Evolutionary conservation across 208 protist genomes (phyloP), one percentile per base, ranked within the genome.

Genomic region (Crithidia sp.): DNA sequence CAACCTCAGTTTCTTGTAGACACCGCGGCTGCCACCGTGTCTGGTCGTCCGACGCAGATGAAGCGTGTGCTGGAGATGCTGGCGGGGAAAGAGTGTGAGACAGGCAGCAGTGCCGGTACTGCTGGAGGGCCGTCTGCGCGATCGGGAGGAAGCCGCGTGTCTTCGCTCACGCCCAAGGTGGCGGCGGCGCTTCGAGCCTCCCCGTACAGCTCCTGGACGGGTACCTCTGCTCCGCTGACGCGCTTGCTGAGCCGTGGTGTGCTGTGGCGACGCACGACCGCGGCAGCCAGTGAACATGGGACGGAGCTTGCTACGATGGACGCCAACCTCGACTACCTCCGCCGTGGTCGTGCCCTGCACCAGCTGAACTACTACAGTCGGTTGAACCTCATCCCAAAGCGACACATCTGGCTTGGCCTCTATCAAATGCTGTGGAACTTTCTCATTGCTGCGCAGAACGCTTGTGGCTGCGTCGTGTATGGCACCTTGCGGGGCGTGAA

Each of bases 331-430:
- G 89, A 94, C 67, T 89, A 94, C 74, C 66, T 96, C 8, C 85
- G 85, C 16, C 86, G 79, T 2, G 79, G 79, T 16, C 78, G 85
- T 14, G 62, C 69, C 13, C 68, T 94, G 17, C 84, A 95, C 57
- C 77, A 79, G 43, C 62, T 96, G 39, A 92, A 93, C 78, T 93
- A 92, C 82, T 94, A 96, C 76, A 85, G 82, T 47, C 82, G 89
- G 4, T 75, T 96, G 44, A 92, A 87, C 69, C 65, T 96, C 37
- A 91, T 69, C 16, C 92, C 92, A 5, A 93, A 93, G 67, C 85
- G 86, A 9, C 77, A 96, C 58, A 75, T 96, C 39, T 79, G 84
- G 62, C 67, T 83, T 47, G 78, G 87, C 5, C 36, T 92, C 2
- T 94, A 88, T 56, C 76, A 86, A 41, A 59, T 89, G 4, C 0